These are phyloP conservation scores for Fusarium sp. DNA, from an alignment of 2,329 filamentous ascomycete species.

Conservation along the genomic window DNA sequence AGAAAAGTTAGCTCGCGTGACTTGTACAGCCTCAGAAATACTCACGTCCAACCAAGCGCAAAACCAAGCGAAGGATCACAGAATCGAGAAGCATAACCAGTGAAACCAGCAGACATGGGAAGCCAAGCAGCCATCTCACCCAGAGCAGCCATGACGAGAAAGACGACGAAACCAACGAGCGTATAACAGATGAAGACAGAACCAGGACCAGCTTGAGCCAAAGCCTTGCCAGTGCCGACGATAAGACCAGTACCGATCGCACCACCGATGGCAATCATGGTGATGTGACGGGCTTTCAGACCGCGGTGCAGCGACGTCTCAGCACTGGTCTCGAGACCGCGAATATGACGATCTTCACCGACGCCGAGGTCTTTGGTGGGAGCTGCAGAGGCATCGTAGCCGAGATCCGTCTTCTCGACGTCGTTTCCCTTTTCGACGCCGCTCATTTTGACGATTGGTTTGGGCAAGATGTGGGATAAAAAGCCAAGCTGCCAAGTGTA, in stretches of 20 bases:
- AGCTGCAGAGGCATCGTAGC: conserved; percentile 35
- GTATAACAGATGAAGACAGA: conserved; percentile 79
- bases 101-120: conserved; percentile 81
- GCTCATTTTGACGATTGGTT: conserved; percentile 9
- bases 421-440: conserved; percentile 32
- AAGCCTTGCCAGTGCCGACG: conserved; percentile 71
- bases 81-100: conserved; percentile 83
- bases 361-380: conserved; percentile 20
- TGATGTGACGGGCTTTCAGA: conserved; percentile 66
- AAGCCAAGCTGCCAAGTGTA: conserved; percentile 25
- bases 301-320: conserved; percentile 64
- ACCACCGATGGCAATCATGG: conserved; percentile 77
- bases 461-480: background rate
- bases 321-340: conserved; percentile 61
- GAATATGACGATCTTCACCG: conserved; percentile 53
- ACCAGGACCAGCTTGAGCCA: conserved; percentile 68
- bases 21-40: conserved; percentile 25
- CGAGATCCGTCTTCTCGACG: conserved; percentile 43
- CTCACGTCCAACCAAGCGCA: conserved; percentile 77
- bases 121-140: conserved; percentile 90
- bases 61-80: conserved; percentile 86
- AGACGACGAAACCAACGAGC: conserved; percentile 78
- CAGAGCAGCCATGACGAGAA: conserved; percentile 82
- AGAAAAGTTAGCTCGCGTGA: conserved; percentile 18
- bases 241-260: conserved; percentile 81